These are phyloP conservation scores for Termitomyces titanicus DNA, from an alignment of 768 basidiomycete genomes.

Conservation along the genomic window DNA sequence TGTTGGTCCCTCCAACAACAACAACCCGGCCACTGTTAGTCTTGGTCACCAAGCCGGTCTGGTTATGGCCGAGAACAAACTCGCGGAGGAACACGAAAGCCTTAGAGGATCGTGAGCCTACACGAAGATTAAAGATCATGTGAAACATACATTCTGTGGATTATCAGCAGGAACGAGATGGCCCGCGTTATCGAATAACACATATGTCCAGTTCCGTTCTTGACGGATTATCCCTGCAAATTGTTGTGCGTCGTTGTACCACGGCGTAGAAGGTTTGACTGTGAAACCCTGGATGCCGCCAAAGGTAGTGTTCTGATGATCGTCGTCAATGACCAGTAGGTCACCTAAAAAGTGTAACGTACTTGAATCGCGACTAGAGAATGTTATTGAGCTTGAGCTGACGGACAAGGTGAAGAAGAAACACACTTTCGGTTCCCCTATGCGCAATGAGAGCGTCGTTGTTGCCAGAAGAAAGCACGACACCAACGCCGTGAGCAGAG, in stretches of 20 bases:
- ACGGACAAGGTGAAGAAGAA: not conserved
- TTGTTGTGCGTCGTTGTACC: slow-evolving; percentile 55
- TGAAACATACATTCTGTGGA: slow-evolving; percentile 36
- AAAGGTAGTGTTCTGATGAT: slow-evolving; percentile 67
- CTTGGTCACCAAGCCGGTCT: slow-evolving; percentile 50
- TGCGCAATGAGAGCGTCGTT: slow-evolving; percentile 67
- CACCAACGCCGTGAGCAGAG: slow-evolving; percentile 42
- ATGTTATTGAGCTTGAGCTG: slow-evolving; percentile 14
- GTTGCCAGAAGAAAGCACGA: slow-evolving; percentile 68
- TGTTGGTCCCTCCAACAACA: slow-evolving; percentile 48
- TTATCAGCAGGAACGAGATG: slow-evolving; percentile 35
- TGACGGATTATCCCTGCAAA: slow-evolving; percentile 71
- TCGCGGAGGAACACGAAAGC: slow-evolving; percentile 60
- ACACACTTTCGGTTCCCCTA: slow-evolving; percentile 56
- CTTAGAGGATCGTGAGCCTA: slow-evolving; percentile 28
- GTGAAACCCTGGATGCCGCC: slow-evolving; percentile 76
- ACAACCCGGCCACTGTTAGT: slow-evolving; percentile 21
- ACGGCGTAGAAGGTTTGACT: slow-evolving; percentile 62
- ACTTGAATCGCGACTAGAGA: slow-evolving; percentile 58
- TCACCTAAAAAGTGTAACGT: not conserved
- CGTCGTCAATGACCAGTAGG: slow-evolving; percentile 1
- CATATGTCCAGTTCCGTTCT: slow-evolving; percentile 66
- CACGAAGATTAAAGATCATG: not conserved
- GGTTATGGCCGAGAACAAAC: slow-evolving; percentile 62
- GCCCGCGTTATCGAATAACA: slow-evolving; percentile 36